Evolutionary conservation across 768 basidiomycete species (phyloP).

Genomic region (Trichaptum fuscoviolaceum): DNA sequence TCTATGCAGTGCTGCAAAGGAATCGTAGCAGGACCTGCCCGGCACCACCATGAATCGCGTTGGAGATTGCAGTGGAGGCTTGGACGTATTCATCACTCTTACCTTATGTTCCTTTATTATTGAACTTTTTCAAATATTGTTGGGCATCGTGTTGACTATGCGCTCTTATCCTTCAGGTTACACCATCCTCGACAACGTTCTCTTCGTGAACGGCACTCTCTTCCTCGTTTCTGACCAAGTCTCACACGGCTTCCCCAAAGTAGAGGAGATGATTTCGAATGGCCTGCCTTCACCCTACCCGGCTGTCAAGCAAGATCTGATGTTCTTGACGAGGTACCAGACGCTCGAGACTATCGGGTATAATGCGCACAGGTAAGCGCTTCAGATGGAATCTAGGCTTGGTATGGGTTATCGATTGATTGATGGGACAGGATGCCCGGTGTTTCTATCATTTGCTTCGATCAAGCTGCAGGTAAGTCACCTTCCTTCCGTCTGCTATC

Average conservation of each 20-base stretch:
- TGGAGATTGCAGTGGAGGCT: too few species aligned
- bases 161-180: constrained; percentile 48
- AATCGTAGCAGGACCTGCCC: neutral
- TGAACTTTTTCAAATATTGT: too few species aligned
- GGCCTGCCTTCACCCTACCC: constrained; percentile 29
- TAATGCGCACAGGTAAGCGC: constrained; percentile 41
- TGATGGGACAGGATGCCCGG: constrained; percentile 38
- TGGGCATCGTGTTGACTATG: neutral
- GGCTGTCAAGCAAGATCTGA: constrained; percentile 53
- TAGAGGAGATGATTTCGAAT: constrained; percentile 44
- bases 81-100: too few species aligned
- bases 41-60: too few species aligned
- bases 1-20: neutral
- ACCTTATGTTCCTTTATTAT: too few species aligned
- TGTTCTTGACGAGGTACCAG: constrained; percentile 45
- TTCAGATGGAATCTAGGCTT: constrained; percentile 23
- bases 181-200: constrained; percentile 79
- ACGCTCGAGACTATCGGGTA: constrained; percentile 44
- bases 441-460: neutral
- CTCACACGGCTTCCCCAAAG: constrained; percentile 49
- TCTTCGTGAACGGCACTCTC: constrained; percentile 64
- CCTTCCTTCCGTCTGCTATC: too few species aligned
- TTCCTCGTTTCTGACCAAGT: constrained; percentile 68
- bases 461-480: neutral
- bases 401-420: neutral